phyloP scores from a whole-genome alignment of 495 filamentous ascomycete species.

The Penicillium dipodomyicola region DNA sequence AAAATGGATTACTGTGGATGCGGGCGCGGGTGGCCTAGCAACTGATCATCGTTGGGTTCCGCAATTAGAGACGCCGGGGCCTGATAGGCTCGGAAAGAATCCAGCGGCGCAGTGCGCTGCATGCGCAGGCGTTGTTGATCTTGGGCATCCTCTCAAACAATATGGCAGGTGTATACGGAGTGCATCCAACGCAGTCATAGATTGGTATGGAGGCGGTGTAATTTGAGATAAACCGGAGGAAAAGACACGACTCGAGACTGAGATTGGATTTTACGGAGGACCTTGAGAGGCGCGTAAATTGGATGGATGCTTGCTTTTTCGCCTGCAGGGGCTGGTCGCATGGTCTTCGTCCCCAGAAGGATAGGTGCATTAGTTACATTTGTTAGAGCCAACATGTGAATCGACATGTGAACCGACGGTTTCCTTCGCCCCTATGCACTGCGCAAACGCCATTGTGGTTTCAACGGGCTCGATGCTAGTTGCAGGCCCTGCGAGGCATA shows the following conservation, averaged over 20 bases:
- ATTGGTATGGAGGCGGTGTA: not conserved
- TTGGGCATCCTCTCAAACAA: constrained; percentile 2
- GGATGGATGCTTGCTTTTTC: not conserved
- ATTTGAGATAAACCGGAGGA: not conserved
- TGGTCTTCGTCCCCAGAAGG: not conserved
- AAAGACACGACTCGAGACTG: not conserved
- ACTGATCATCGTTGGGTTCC: not conserved
- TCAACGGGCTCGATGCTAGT: not conserved
- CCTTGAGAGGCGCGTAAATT: not conserved
- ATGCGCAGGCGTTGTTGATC: constrained; percentile 7
- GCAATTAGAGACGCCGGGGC: not conserved
- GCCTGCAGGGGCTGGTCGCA: constrained; percentile 6
- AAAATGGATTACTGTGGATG: not conserved
- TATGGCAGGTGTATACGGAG: not conserved
- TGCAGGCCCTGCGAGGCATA: not conserved
- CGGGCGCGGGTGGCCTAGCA: not conserved
- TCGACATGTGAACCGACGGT: not conserved
- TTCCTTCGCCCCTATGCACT: not conserved
- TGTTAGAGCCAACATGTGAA: not conserved
- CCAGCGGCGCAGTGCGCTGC: not conserved
- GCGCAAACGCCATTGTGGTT: not conserved
- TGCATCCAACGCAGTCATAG: not conserved
- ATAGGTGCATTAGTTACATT: constrained; percentile 1
- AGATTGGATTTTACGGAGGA: not conserved
- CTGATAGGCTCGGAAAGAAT: not conserved